Evolutionary conservation across 2,329 filamentous ascomycete genomes (phyloP), one percentile per base, ranked within the genome.

Genomic region (Nothomitra cinnamomea): DNA sequence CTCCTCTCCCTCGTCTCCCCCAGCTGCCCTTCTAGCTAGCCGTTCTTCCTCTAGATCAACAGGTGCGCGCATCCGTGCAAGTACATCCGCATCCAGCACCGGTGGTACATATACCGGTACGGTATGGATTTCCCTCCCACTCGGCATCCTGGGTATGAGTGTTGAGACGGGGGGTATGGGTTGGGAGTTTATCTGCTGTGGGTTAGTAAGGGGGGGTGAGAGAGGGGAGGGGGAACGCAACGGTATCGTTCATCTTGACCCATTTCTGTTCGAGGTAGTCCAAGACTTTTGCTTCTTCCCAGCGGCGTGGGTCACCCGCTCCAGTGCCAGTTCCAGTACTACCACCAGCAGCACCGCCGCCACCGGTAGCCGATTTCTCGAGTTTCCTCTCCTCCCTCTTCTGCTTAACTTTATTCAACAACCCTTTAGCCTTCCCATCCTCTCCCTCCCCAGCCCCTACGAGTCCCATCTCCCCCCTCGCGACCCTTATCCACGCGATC

Each of bases 231-330:
- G 35, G 17, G 22, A 25, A 22, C 28, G 6, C 6, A 69, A 94
- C 86, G 17, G 86, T 94, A 66, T 95, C 87, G 63, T 98, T 98
- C 67, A 88, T 80, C 69, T 88, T 92, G 57, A 79, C 80, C 90
- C 92, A 95, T 65, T 95, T 95, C 38, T 74, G 76, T 60, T 94
- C 79, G 35, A 98, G 70, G 80, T 92, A 87, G 61, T 92, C 85
- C 52, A 95, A 74, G 1, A 96, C 83, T 54, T 88, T 76, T 1
- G 76, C 80, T 68, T 98, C 92, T 65, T 96, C 92, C 17, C 87
- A 69, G 60, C 78, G 82, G 1, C 92, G 90, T 0, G 83, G 90
- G 67, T 95, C 89, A 47, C 82, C 72, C 0, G 89, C 89, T 86
- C 87, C 92, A 28, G 66, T 40, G 57, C 64, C 69, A 47, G 79